phyloP scores from a whole-genome alignment of 2,329 filamentous ascomycete genomes.

The Rutstroemia sp. region DNA sequence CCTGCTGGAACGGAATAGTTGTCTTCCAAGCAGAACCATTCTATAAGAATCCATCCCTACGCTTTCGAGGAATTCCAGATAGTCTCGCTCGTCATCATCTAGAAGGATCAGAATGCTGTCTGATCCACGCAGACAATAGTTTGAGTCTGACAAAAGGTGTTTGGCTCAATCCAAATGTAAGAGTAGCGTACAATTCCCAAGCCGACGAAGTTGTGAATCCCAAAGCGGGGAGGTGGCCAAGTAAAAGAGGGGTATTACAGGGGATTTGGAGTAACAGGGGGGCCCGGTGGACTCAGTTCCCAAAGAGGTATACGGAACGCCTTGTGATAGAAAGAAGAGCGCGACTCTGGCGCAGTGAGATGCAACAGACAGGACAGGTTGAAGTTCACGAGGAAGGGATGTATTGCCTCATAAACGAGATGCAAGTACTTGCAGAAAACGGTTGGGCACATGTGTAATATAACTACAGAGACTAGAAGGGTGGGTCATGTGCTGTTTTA shows the following conservation, averaged over 20 bases:
- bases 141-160: slow-evolving; percentile 39
- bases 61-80: slow-evolving; percentile 59
- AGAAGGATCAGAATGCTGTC: slow-evolving; percentile 73
- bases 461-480: neutral
- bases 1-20: slow-evolving; percentile 52
- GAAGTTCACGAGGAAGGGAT: slow-evolving; percentile 36
- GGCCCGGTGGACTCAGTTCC: slow-evolving; percentile 36
- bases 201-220: slow-evolving; percentile 35
- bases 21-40: slow-evolving; percentile 50
- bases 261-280: slow-evolving; percentile 55
- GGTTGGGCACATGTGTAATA: slow-evolving; percentile 46
- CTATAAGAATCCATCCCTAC: slow-evolving; percentile 35
- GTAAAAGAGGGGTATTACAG: slow-evolving; percentile 36
- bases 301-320: slow-evolving; percentile 24
- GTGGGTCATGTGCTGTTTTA: too few relatives aligned
- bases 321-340: slow-evolving; percentile 18
- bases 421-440: slow-evolving; percentile 50
- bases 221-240: slow-evolving; percentile 16
- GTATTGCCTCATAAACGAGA: slow-evolving; percentile 52
- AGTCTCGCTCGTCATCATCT: slow-evolving; percentile 54
- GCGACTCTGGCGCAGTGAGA: slow-evolving; percentile 19
- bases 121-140: slow-evolving; percentile 65
- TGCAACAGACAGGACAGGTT: slow-evolving; percentile 30
- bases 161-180: slow-evolving; percentile 61
- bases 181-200: slow-evolving; percentile 54